phyloP scores from a whole-genome alignment of 768 basidiomycete species.

The Amylocystis lapponica region DNA sequence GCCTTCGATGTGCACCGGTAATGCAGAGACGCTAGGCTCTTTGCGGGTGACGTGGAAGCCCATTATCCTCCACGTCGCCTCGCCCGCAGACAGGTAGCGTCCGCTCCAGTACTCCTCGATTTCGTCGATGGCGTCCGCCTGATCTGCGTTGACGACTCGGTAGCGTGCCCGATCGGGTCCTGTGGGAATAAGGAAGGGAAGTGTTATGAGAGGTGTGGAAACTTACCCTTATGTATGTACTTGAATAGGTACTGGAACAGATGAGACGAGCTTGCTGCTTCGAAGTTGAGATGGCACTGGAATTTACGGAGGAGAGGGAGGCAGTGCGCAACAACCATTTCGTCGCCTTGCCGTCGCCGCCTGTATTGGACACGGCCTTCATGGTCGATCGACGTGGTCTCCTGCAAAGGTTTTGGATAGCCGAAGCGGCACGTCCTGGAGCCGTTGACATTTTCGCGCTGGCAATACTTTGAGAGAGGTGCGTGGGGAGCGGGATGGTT shows the following conservation, averaged over 20 bases:
- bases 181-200: too few species aligned
- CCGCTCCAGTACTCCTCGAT: slow-evolving; percentile 32
- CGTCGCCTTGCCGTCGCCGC: slow-evolving; percentile 18
- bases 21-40: slow-evolving; percentile 26
- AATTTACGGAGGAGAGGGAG: too few species aligned
- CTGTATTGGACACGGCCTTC: slow-evolving; percentile 26
- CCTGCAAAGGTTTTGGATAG: slow-evolving; percentile 16
- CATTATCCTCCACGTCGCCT: slow-evolving; percentile 33
- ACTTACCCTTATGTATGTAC: slow-evolving; percentile 34
- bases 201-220: too few species aligned
- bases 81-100: slow-evolving; percentile 28
- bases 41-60: slow-evolving; percentile 31
- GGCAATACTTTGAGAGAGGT: slow-evolving; percentile 24
- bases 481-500: slow-evolving; percentile 17
- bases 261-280: slow-evolving; percentile 23
- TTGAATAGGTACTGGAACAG: slow-evolving; percentile 35
- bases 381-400: slow-evolving; percentile 21
- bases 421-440: slow-evolving; percentile 16
- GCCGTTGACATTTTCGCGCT: slow-evolving; percentile 12
- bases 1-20: too few species aligned
- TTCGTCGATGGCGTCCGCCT: too few species aligned
- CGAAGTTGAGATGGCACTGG: too few species aligned
- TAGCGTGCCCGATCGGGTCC: too few species aligned
- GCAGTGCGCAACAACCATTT: slow-evolving; percentile 26
- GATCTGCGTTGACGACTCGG: slow-evolving; percentile 7